These are phyloP conservation scores for Exophiala bonariae DNA, from an alignment of 2,329 filamentous ascomycete species.

Conservation along the genomic window DNA sequence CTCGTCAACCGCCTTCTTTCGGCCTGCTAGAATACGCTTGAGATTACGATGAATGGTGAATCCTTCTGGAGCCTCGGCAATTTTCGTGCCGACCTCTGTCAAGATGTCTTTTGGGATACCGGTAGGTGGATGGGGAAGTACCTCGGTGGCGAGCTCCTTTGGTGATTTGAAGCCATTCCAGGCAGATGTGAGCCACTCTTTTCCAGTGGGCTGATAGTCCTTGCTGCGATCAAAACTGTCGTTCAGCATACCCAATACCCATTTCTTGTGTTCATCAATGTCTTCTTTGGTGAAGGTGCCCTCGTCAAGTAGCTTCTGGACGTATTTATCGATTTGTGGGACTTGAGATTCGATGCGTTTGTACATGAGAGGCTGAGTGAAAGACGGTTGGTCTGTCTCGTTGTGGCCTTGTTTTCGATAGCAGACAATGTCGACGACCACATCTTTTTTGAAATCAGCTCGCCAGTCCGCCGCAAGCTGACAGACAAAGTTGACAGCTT, in stretches of 20 bases:
- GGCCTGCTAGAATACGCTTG: conserved; percentile 87
- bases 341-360: conserved; percentile 88
- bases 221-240: conserved; percentile 97
- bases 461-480: conserved; percentile 97
- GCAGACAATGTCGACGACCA: conserved; percentile 97
- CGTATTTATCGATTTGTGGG: conserved; percentile 85
- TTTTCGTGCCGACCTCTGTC: conserved; percentile 77
- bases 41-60: conserved; percentile 93
- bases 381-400: conserved; percentile 98
- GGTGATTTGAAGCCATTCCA: conserved; percentile 99
- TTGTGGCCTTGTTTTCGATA: conserved; percentile 99
- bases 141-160: conserved; percentile 92
- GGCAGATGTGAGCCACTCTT: conserved; percentile 97
- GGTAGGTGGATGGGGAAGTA: conserved; percentile 87
- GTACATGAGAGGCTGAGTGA: conserved; percentile 99
- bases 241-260: conserved; percentile 99
- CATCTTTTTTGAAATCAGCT: conserved; percentile 96
- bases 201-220: conserved; percentile 92
- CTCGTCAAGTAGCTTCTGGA: conserved; percentile 85
- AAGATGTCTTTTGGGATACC: conserved; percentile 72
- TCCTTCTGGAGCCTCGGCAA: conserved; percentile 76
- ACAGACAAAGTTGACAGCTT: conserved; percentile 97
- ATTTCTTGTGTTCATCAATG: conserved; percentile 98
- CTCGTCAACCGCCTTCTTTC: conserved; percentile 88
- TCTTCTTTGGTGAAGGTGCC: conserved; percentile 97